Evolutionary conservation across 257 asterid species (phyloP).

Genomic region (Pogostemon cablin): DNA sequence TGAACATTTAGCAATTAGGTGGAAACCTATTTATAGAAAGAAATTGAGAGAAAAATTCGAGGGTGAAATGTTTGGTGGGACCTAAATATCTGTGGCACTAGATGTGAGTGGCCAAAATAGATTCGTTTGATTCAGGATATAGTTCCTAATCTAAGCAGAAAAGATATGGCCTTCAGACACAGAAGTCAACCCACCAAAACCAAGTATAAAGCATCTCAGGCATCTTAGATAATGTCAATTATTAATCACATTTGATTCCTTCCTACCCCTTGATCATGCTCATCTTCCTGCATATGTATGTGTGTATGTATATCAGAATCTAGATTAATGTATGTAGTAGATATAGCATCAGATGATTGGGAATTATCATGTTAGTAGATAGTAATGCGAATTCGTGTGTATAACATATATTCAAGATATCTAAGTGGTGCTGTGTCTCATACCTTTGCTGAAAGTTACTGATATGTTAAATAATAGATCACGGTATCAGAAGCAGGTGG

Average conservation of each 20-base stretch:
- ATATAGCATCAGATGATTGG: conserved; percentile 4
- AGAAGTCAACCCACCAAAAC: conserved; percentile 59
- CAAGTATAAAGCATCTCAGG: conserved; percentile 55
- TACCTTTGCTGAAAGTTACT: conserved; percentile 36
- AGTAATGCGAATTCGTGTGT: conserved; percentile 6
- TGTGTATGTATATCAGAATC: background rate
- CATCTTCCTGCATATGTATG: conserved; percentile 3
- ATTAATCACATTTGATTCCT: conserved; percentile 37
- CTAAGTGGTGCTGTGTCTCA: conserved; percentile 39
- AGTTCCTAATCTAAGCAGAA: conserved; percentile 25
- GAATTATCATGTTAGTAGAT: conserved; percentile 8
- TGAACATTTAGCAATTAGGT: conserved; percentile 18
- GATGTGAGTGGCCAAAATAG: conserved; percentile 44
- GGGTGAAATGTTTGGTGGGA: conserved; percentile 36
- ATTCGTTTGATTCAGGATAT: conserved; percentile 45
- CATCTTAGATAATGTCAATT: conserved; percentile 29
- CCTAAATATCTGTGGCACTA: conserved; percentile 41
- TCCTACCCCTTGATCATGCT: conserved; percentile 20
- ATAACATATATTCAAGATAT: conserved; percentile 4
- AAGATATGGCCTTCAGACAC: conserved; percentile 39
- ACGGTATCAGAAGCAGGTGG: conserved; percentile 25
- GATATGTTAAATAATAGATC: conserved; percentile 24
- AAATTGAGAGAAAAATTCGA: conserved; percentile 15
- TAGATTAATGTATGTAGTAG: conserved; percentile 27
- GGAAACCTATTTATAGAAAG: conserved; percentile 48